A percentile compares a stretch with the other conserved stretches of the same genome.
Conservation (phyloP, 352 stramenopile genomes). For the Pythium folliculosum region DNA sequence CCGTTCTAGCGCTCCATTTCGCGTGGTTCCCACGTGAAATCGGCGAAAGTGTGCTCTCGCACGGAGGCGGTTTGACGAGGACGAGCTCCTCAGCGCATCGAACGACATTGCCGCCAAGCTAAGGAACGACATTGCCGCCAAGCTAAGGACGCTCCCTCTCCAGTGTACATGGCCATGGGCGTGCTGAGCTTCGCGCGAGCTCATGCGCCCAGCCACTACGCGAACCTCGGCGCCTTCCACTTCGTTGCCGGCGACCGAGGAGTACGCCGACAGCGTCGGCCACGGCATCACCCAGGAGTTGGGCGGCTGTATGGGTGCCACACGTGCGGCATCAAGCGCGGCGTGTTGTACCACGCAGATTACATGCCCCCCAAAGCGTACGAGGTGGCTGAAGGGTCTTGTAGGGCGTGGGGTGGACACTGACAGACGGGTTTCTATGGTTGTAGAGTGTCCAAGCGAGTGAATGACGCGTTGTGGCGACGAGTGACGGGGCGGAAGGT, state of each 20-base stretch:
- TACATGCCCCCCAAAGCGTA: constrained; percentile 85
- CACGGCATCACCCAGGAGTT: constrained; percentile 74
- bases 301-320: constrained; percentile 81
- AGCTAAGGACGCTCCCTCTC: constrained; percentile 40
- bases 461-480: constrained; percentile 47
- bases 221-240: constrained; percentile 79
- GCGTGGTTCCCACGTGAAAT: constrained; percentile 33
- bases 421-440: background rate
- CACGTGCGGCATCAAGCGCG: constrained; percentile 72
- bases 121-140: background rate
- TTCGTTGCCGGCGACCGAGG: constrained; percentile 70
- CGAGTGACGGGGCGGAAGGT: constrained; percentile 49
- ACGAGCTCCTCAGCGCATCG: background rate
- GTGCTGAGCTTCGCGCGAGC: constrained; percentile 78
- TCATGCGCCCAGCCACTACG: constrained; percentile 78
- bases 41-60: constrained; percentile 3
- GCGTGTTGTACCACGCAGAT: constrained; percentile 75
- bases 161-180: constrained; percentile 72
- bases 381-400: background rate
- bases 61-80: background rate
- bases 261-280: constrained; percentile 73
- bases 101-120: constrained; percentile 10
- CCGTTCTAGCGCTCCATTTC: constrained; percentile 31
- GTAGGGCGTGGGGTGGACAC: background rate
- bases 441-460: constrained; percentile 55